Base-by-base conservation (phyloP, 352 stramenopile genomes). In the Phytopythium boreale region DNA sequence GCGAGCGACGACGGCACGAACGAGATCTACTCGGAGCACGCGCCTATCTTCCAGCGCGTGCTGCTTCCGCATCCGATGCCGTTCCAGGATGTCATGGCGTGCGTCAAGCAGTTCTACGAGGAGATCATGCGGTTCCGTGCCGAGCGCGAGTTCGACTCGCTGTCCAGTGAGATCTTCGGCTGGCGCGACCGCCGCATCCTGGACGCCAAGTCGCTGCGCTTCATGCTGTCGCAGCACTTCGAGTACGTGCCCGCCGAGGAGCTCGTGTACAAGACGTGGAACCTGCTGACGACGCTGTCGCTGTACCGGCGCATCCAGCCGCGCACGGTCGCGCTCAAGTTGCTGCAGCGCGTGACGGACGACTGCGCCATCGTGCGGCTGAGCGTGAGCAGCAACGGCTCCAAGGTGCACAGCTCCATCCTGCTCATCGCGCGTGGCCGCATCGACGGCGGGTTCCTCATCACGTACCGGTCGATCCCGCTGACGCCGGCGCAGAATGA, bases 231-330 rank as follows among this genome's bases (percentile, higher is more conserved):
- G 49, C 78, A 91, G 61, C 44, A 61, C n/a, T 89, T 91, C 36
- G 57, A 73, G 44, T 69, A 68, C 12, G 79, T 80, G 22, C 69
- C 76, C 11, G 41, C 80, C 5, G 63, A 71, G 14, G 75, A 87
- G 44, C 69, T 91, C 29, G 77, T 91, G 64, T 76, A 87, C 64
- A 88, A 88, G 66, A 91, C 82, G 56, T 91, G 80, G 80, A 61
- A 71, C 29, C 59, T 91, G 69, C 69, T 91, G 17, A 91, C 82
- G 12, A 69, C 76, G 46, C 59, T 82, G 22, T 66, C 74, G 15
- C 31, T 79, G 5, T 91, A 91, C 50, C 76, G 68, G 0, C 72
- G 74, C 47, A 88, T 91, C 71, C 82, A 91, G 65, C 80, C 80
- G 27, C 68, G 66, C n/a, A 82, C 77, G n/a, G 65, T 72, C 31